phyloP scores from a whole-genome alignment of 345 rosid species.

The Populus euphratica region DNA sequence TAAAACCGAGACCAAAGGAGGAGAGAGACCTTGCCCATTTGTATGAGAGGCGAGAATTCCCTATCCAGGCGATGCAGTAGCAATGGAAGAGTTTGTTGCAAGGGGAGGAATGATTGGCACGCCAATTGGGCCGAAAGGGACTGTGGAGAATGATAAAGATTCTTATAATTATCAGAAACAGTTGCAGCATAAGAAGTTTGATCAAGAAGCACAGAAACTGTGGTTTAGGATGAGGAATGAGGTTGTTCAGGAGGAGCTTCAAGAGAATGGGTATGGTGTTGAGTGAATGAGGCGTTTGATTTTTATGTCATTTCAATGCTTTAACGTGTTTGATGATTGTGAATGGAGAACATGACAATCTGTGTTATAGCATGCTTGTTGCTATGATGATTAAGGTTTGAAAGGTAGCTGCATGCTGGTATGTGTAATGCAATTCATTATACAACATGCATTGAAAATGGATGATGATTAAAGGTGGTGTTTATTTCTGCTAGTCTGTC shows the following conservation, averaged over 20 bases:
- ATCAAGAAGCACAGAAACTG: slow-evolving; percentile 67
- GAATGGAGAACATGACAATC: neutral
- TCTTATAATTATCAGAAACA: slow-evolving; percentile 49
- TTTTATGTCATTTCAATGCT: neutral
- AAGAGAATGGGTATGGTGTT: slow-evolving; percentile 71
- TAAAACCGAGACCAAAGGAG: slow-evolving; percentile 82
- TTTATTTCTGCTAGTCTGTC: neutral
- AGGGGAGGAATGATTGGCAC: slow-evolving; percentile 83
- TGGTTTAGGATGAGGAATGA: slow-evolving; percentile 92
- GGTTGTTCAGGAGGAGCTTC: slow-evolving; percentile 74
- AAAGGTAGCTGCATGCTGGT: neutral
- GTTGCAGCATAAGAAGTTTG: slow-evolving; percentile 67
- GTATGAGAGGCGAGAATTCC: slow-evolving; percentile 72
- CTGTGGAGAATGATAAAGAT: slow-evolving; percentile 50
- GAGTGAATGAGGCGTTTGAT: slow-evolving; percentile 31
- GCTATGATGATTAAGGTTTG: neutral
- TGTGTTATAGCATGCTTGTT: neutral
- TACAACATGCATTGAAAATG: neutral
- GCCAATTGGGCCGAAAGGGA: slow-evolving; percentile 66
- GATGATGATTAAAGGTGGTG: neutral
- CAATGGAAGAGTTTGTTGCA: slow-evolving; percentile 84
- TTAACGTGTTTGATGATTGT: neutral
- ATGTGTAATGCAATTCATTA: neutral
- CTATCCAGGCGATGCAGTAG: slow-evolving; percentile 86
- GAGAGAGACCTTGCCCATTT: slow-evolving; percentile 71